Evolutionary conservation across 148 eudicot species (phyloP).

Genomic region (Nyssa sinensis): DNA sequence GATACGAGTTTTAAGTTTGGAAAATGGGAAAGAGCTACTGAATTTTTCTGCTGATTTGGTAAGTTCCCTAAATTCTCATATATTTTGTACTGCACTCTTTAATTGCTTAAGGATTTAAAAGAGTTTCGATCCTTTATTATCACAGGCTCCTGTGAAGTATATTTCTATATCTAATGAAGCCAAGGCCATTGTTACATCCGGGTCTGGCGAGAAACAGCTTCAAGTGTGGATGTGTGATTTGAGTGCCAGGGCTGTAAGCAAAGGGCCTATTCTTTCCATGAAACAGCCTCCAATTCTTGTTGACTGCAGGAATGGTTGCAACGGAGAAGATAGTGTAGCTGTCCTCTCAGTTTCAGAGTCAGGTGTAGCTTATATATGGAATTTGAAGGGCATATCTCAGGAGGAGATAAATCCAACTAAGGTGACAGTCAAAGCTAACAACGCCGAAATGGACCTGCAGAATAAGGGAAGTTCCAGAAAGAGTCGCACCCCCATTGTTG

Average conservation of each 20-base stretch:
- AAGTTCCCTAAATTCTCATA: slow-evolving; percentile 15
- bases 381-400: slow-evolving; percentile 20
- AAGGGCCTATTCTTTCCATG: slow-evolving; percentile 33
- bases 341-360: slow-evolving; percentile 36
- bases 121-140: neutral
- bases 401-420: slow-evolving; percentile 31
- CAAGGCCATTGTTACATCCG: slow-evolving; percentile 28
- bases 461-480: slow-evolving; percentile 24
- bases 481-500: slow-evolving; percentile 25
- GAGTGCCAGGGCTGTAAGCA: slow-evolving; percentile 13
- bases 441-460: slow-evolving; percentile 10
- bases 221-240: slow-evolving; percentile 33
- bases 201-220: slow-evolving; percentile 26
- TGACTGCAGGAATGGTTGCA: slow-evolving; percentile 26
- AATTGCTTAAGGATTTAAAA: neutral
- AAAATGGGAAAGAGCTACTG: slow-evolving; percentile 32
- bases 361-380: slow-evolving; percentile 32
- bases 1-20: slow-evolving; percentile 31
- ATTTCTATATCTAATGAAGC: slow-evolving; percentile 25
- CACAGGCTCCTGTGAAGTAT: slow-evolving; percentile 25
- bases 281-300: slow-evolving; percentile 27
- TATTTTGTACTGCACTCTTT: slow-evolving; percentile 1
- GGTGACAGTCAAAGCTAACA: slow-evolving; percentile 24
- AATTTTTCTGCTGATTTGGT: slow-evolving; percentile 34
- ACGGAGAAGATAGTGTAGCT: slow-evolving; percentile 27